phyloP scores from a whole-genome alignment of 805 yeast genomes.

The Saccharomycopsis fodiens region DNA sequence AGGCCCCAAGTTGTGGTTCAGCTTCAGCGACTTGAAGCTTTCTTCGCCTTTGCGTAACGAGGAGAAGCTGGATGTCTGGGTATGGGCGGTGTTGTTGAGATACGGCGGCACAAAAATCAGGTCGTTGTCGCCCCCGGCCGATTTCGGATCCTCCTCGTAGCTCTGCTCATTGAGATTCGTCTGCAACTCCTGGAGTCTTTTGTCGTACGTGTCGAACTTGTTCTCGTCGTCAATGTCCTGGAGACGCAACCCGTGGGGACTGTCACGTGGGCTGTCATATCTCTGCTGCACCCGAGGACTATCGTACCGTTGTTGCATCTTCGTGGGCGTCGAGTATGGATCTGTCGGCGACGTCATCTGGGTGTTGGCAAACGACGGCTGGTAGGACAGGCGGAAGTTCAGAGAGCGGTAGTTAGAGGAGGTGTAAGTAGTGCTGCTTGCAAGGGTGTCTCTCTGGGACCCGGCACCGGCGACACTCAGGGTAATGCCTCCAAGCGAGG shows the following conservation, averaged over 20 bases:
- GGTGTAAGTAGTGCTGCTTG: constrained; percentile 12
- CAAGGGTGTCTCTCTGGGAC: constrained; percentile 12
- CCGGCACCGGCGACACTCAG: not conserved
- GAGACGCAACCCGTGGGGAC: not conserved
- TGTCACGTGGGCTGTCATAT: not conserved
- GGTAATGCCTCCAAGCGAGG: not conserved
- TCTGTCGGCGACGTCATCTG: constrained; percentile 16
- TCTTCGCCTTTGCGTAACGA: constrained; percentile 14
- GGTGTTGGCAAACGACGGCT: constrained; percentile 10
- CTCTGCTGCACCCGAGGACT: too few species aligned
- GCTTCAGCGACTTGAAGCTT: constrained; percentile 16
- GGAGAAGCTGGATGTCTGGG: constrained; percentile 16
- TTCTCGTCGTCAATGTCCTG: constrained; percentile 1
- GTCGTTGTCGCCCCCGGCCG: constrained; percentile 1
- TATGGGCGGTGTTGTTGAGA: constrained; percentile 20
- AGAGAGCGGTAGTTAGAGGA: constrained; percentile 9
- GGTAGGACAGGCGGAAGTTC: constrained; percentile 15
- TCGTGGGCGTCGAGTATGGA: not conserved
- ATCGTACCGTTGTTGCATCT: not conserved
- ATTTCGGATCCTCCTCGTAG: constrained; percentile 6
- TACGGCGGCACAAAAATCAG: constrained; percentile 20
- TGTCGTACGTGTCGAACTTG: constrained; percentile 16
- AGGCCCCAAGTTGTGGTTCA: constrained; percentile 12
- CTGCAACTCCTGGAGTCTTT: constrained; percentile 14
- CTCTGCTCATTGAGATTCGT: constrained; percentile 4